Evolutionary conservation across 2,329 filamentous ascomycete genomes (phyloP).

Genomic region (Stemphylium vesicarium): DNA sequence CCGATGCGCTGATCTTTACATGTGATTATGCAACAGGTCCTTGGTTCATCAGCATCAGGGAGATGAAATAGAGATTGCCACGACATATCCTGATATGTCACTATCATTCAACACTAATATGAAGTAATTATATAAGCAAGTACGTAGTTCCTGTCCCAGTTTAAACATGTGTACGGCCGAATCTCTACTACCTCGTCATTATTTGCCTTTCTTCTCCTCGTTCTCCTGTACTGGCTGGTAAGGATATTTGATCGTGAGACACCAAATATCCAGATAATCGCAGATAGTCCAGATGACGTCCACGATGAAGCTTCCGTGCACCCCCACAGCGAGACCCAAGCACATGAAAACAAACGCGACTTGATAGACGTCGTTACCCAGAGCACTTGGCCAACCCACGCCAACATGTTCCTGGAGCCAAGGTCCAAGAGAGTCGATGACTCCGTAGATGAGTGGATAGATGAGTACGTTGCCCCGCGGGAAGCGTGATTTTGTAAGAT

Average conservation of each 20-base stretch:
- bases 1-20: neutral
- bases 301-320: slow-evolving; percentile 97
- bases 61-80: too few species aligned
- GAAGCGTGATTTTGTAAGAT: slow-evolving; percentile 85
- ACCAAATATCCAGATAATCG: slow-evolving; percentile 98
- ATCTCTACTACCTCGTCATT: neutral
- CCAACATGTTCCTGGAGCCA: slow-evolving; percentile 57
- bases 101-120: neutral
- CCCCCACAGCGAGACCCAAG: slow-evolving; percentile 80
- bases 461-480: slow-evolving; percentile 89
- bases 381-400: slow-evolving; percentile 55
- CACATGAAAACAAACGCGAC: slow-evolving; percentile 90
- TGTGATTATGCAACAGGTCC: neutral
- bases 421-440: slow-evolving; percentile 81
- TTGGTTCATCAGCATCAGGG: too few species aligned
- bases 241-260: slow-evolving; percentile 92
- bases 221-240: slow-evolving; percentile 53
- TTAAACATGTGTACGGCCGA: too few species aligned
- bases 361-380: slow-evolving; percentile 75
- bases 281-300: slow-evolving; percentile 98
- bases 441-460: slow-evolving; percentile 76
- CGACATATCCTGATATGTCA: too few species aligned
- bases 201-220: slow-evolving; percentile 36
- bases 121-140: neutral
- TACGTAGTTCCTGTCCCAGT: too few species aligned